Conservation (phyloP, 2,329 filamentous ascomycete species). For the Penicillium sclerotigenum region DNA sequence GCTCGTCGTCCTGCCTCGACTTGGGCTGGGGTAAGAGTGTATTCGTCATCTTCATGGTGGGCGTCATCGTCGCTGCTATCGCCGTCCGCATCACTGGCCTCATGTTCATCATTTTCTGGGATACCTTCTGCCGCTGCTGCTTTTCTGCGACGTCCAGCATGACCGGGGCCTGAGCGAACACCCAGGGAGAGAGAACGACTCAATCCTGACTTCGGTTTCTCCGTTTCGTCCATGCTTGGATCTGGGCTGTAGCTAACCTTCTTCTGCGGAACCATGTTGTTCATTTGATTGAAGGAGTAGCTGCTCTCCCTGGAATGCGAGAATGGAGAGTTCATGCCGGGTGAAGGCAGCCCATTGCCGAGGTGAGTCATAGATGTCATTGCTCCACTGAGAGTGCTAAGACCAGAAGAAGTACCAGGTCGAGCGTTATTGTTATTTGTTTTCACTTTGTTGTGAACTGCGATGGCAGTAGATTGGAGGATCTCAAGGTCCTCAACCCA, state of each 20-base stretch:
- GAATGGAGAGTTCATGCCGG: slow-evolving; percentile 28
- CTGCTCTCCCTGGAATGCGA: slow-evolving; percentile 22
- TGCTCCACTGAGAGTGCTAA: slow-evolving; percentile 34
- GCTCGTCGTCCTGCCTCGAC: slow-evolving; percentile 35
- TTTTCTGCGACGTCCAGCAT: slow-evolving; percentile 29
- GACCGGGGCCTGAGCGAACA: slow-evolving; percentile 44
- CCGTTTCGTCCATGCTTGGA: slow-evolving; percentile 29
- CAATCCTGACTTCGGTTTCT: slow-evolving; percentile 35
- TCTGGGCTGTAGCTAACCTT: slow-evolving; percentile 41
- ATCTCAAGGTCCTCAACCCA: slow-evolving; percentile 65
- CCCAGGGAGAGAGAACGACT: slow-evolving; percentile 43
- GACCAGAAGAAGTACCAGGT: slow-evolving; percentile 43
- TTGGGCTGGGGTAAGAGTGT: slow-evolving; percentile 39
- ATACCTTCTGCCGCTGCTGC: slow-evolving; percentile 13
- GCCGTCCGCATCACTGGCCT: slow-evolving; percentile 25
- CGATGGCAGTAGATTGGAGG: slow-evolving; percentile 59
- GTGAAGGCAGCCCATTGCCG: slow-evolving; percentile 22
- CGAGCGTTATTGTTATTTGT: slow-evolving; percentile 31
- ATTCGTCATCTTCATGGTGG: slow-evolving; percentile 39
- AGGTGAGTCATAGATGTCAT: slow-evolving; percentile 9
- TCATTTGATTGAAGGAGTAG: slow-evolving; percentile 32
- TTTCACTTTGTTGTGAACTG: slow-evolving; percentile 49
- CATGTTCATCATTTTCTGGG: slow-evolving; percentile 17
- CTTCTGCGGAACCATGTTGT: slow-evolving; percentile 33
- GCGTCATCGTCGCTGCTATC: slow-evolving; percentile 39